phyloP scores from a whole-genome alignment of 495 filamentous ascomycete genomes.

The Trichocladium uniseriatum region DNA sequence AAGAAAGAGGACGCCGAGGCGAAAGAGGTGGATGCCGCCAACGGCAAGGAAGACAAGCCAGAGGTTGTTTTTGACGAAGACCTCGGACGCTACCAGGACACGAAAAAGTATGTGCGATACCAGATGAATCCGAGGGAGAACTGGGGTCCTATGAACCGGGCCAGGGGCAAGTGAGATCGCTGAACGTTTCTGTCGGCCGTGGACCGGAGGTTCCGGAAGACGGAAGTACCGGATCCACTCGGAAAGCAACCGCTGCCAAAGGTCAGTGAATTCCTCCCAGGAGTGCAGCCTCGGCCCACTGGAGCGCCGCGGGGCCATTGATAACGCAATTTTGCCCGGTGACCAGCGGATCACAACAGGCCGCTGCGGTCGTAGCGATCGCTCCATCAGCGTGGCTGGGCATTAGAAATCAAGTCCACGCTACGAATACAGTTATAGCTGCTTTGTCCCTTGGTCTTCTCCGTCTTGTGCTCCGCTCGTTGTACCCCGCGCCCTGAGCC shows the following conservation, averaged over 20 bases:
- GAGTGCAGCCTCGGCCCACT: slow-evolving; percentile 9
- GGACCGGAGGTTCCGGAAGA: too few relatives aligned
- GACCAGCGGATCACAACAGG: background rate
- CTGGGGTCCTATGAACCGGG: slow-evolving; percentile 85
- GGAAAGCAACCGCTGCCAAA: too few relatives aligned
- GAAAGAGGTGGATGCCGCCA: slow-evolving; percentile 17
- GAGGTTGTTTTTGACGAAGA: slow-evolving; percentile 75
- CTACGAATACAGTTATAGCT: background rate
- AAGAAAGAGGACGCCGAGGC: slow-evolving; percentile 17
- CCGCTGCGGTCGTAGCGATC: too few relatives aligned
- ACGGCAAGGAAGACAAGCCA: slow-evolving; percentile 24
- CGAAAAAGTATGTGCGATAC: slow-evolving; percentile 65
- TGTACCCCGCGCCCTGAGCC: too few relatives aligned
- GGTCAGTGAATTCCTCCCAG: too few relatives aligned
- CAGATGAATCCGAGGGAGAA: slow-evolving; percentile 81
- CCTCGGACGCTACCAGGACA: slow-evolving; percentile 57
- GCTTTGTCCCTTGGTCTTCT: background rate
- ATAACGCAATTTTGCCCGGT: slow-evolving; percentile 19
- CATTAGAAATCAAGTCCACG: too few relatives aligned
- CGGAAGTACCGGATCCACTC: too few relatives aligned
- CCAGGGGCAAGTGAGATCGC: slow-evolving; percentile 42
- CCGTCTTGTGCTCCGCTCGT: too few relatives aligned
- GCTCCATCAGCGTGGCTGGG: too few relatives aligned
- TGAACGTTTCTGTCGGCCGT: background rate
- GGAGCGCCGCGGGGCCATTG: background rate